phyloP scores from a whole-genome alignment of 257 asterid genomes.

The Oldenlandia corymbosa region DNA sequence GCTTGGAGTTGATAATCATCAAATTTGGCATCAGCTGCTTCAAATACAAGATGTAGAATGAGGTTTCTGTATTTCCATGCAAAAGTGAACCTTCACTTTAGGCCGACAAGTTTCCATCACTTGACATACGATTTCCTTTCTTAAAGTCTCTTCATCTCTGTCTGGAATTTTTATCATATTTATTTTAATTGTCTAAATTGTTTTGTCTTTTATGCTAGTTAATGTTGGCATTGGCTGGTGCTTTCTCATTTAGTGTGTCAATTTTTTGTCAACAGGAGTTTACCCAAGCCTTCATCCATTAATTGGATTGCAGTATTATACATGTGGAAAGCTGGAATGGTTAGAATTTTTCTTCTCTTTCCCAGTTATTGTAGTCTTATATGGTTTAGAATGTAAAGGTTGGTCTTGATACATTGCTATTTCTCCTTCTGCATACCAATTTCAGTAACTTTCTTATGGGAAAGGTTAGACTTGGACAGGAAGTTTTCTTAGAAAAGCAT shows the following conservation, averaged over 20 bases:
- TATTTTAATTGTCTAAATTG: neutral
- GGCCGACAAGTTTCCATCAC: neutral
- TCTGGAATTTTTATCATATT: neutral
- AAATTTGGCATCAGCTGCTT: too few species aligned
- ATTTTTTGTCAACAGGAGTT: conserved; percentile 43
- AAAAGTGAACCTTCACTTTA: too few species aligned
- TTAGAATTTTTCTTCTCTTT: conserved; percentile 23
- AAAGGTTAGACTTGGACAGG: too few species aligned
- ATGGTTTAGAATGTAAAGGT: neutral
- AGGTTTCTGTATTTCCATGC: too few species aligned
- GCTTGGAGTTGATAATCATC: too few species aligned
- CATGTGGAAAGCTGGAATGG: conserved; percentile 96
- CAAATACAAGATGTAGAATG: too few species aligned
- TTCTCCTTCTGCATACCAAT: too few species aligned
- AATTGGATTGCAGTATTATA: conserved; percentile 81
- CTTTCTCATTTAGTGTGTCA: neutral
- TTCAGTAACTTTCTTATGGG: too few species aligned
- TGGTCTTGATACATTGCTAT: neutral
- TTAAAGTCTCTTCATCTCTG: neutral
- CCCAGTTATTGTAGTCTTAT: too few species aligned
- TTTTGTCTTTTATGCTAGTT: neutral
- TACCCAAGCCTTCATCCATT: conserved; percentile 75
- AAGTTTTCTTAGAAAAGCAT: too few species aligned
- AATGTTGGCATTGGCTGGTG: neutral
- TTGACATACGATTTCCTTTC: neutral